phyloP scores from a whole-genome alignment of 2,329 filamentous ascomycete genomes.

The Colletotrichum sp. region DNA sequence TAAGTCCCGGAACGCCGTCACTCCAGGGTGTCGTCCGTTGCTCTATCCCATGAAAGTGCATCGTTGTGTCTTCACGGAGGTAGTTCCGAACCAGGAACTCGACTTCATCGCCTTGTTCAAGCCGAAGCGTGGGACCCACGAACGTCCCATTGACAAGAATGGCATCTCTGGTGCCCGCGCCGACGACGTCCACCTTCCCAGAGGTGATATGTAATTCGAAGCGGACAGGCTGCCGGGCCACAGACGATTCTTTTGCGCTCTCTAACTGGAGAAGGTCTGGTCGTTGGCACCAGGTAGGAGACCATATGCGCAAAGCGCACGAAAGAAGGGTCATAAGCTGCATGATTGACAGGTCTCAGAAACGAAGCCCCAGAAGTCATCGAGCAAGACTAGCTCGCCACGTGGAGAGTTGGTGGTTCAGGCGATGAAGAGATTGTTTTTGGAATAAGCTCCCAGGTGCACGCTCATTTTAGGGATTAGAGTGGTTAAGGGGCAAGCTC shows the following conservation, averaged over 20 bases:
- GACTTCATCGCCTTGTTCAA: slow-evolving; percentile 21
- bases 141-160: slow-evolving; percentile 20
- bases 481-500: not conserved
- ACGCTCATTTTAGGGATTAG: not conserved
- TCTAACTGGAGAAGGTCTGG: not conserved
- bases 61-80: slow-evolving; percentile 30
- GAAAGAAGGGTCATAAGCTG: not conserved
- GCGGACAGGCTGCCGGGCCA: not conserved
- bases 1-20: slow-evolving; percentile 49
- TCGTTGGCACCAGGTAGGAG: not conserved
- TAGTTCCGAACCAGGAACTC: slow-evolving; percentile 30
- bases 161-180: not conserved
- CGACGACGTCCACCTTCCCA: not conserved
- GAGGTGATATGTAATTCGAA: not conserved
- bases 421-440: not conserved
- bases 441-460: not conserved
- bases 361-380: not conserved
- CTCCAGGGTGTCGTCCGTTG: slow-evolving; percentile 41
- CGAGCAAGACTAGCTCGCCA: not conserved
- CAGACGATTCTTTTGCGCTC: fast-evolving
- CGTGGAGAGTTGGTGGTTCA: not conserved
- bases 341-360: not conserved
- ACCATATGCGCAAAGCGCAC: not conserved
- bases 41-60: slow-evolving; percentile 31
- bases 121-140: slow-evolving; percentile 12